phyloP scores from a whole-genome alignment of 148 eudicot species.

The Silene uniflora region DNA sequence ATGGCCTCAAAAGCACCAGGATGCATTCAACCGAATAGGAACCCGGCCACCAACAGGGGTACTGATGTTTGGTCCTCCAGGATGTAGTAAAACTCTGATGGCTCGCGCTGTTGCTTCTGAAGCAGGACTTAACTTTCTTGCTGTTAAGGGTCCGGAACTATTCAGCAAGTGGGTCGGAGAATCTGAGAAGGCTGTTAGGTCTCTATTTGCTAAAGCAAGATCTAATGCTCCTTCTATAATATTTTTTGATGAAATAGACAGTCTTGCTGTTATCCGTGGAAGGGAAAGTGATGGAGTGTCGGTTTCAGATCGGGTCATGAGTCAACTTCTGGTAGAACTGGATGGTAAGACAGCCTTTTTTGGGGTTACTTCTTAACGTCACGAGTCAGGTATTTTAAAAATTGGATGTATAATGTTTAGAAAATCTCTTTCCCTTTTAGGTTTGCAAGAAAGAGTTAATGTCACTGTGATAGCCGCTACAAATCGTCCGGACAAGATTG shows the following conservation, averaged over 20 bases:
- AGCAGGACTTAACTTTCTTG: conserved; percentile 86
- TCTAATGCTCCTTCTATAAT: conserved; percentile 89
- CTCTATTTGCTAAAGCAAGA: conserved; percentile 92
- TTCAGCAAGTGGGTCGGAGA: conserved; percentile 99
- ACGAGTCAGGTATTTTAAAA: conserved; percentile 93
- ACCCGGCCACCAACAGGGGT: conserved; percentile 89
- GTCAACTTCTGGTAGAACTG: conserved; percentile 89
- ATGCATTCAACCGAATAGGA: conserved; percentile 76
- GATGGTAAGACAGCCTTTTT: conserved; percentile 51
- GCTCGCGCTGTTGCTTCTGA: conserved; percentile 98
- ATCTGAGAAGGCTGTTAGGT: conserved; percentile 90
- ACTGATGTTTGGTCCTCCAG: conserved; percentile 97
- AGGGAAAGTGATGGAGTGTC: conserved; percentile 88
- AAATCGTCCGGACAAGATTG: conserved; percentile 95
- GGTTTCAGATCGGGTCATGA: conserved; percentile 89
- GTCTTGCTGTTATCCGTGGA: conserved; percentile 86
- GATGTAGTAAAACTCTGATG: conserved; percentile 97
- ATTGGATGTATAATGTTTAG: conserved; percentile 32
- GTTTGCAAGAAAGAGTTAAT: conserved; percentile 76
- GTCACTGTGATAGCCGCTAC: conserved; percentile 98
- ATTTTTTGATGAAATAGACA: conserved; percentile 95
- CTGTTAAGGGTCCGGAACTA: conserved; percentile 96
- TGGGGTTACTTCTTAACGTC: conserved; percentile 10
- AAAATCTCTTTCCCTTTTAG: conserved; percentile 31
- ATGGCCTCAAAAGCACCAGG: conserved; percentile 94